Base-by-base conservation (phyloP, 225 moss, liverwort and hornwort species). In the Rhytidiadelphus loreus region DNA sequence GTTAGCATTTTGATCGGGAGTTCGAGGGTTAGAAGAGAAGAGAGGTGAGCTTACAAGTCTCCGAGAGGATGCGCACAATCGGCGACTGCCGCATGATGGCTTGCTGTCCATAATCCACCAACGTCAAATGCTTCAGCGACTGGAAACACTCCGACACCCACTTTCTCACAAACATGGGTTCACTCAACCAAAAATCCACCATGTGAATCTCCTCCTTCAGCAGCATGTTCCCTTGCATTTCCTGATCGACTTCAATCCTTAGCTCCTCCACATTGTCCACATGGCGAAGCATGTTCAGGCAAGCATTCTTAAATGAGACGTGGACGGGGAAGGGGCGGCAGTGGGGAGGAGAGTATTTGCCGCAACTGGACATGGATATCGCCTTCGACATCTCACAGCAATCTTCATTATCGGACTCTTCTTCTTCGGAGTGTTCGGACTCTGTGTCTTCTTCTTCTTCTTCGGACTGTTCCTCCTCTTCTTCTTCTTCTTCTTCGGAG, bases 41-140 rank as follows among this genome's bases (percentile, higher is more conserved):
- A 21, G 48, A n/a, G 41, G 30, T 37, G 87, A 85, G 59, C 94
- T 93, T 92, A 96, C 96, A 96, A 41, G 90, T 83, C 37, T 87
- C 80, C 25, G 97, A 89, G 77, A 98, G 91, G 46, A 90, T 89
- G 37, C 90, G 84, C 39, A 98, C 81, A 72, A 98, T 91, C 10
- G 93, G 93, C 44, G 95, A 93, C 48, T 92, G 91, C 29, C 96
- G 94, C 92, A 95, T 95, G 90, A 98, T 98, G 41, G 97, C 97
- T 75, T 96, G 96, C 90, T 96, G 97, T 26, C 97, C 97, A 75
- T 95, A 98, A 85, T 98, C 97, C 53, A 96, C 90, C 69, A 98
- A 84, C 32, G 92, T 92, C 57, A 98, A 92, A 77, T 91, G 93
- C 81, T 86, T 89, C 16, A 97, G 94, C 22, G 96, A 87, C 5